Evolutionary conservation across 2,329 filamentous ascomycete genomes (phyloP).

Genomic region (Phialophora chinensis): DNA sequence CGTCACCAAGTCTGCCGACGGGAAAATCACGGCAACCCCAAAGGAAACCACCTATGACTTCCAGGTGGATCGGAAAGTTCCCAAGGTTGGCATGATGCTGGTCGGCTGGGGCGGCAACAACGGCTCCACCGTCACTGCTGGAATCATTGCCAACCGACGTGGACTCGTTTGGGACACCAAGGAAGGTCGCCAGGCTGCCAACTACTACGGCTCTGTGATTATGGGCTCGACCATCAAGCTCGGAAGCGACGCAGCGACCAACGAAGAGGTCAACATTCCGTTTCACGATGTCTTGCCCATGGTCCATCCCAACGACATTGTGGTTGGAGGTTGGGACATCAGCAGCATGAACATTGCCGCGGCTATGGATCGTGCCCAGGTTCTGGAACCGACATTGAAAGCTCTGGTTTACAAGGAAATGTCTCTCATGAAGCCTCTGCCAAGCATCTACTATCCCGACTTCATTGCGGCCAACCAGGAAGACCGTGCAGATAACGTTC

Average conservation of each 20-base stretch:
- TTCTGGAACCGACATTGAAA: slow-evolving; percentile 96
- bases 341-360: slow-evolving; percentile 85
- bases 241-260: slow-evolving; percentile 81
- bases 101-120: slow-evolving; percentile 99
- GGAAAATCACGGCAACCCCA: slow-evolving; percentile 81
- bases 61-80: slow-evolving; percentile 92
- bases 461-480: slow-evolving; percentile 99
- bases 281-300: slow-evolving; percentile 94
- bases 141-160: slow-evolving; percentile 93
- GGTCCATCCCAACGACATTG: slow-evolving; percentile 95
- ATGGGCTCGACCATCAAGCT: slow-evolving; percentile 99
- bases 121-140: slow-evolving; percentile 93
- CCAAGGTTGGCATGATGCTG: slow-evolving; percentile 95
- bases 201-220: slow-evolving; percentile 97
- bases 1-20: slow-evolving; percentile 72
- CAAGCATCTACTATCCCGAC: slow-evolving; percentile 97
- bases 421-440: slow-evolving; percentile 83
- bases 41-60: slow-evolving; percentile 94
- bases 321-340: slow-evolving; percentile 97
- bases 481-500: slow-evolving; percentile 88
- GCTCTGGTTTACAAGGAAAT: slow-evolving; percentile 89
- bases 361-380: slow-evolving; percentile 93
- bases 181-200: slow-evolving; percentile 81
- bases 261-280: slow-evolving; percentile 91
- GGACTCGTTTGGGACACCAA: slow-evolving; percentile 90